Conservation (phyloP, 176 grass and related monocot species). For the Saccharum officinarum region DNA sequence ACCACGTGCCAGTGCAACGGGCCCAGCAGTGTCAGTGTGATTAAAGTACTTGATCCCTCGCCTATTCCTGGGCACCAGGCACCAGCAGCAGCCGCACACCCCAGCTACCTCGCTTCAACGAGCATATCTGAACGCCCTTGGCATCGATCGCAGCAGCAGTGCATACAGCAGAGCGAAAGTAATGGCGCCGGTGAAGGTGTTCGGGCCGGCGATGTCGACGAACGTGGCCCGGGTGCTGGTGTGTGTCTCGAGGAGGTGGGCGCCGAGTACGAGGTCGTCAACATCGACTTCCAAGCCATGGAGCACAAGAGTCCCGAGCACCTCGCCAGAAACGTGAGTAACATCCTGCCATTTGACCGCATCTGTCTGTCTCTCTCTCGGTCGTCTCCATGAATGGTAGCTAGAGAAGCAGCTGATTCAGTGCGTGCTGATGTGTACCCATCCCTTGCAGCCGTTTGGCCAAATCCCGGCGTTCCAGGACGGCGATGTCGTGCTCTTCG, state of each 20-base stretch:
- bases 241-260: conserved; percentile 32
- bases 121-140: not conserved
- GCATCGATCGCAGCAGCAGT: not conserved
- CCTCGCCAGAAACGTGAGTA: conserved; percentile 27
- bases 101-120: not conserved
- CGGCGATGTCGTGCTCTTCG: conserved; percentile 30
- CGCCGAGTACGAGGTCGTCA: conserved; percentile 40
- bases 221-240: conserved; percentile 38
- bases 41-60: too few species aligned
- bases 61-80: not conserved
- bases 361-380: too few species aligned
- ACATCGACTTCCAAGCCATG: conserved; percentile 7
- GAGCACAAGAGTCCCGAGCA: conserved; percentile 36
- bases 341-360: too few species aligned
- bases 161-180: not conserved
- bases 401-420: not conserved
- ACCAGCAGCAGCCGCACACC: not conserved
- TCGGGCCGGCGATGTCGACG: not conserved
- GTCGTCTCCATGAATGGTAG: too few species aligned
- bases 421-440: too few species aligned
- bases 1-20: too few species aligned
- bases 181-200: conserved; percentile 41
- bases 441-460: conserved; percentile 33
- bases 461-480: conserved; percentile 48
- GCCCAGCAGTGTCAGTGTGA: too few species aligned